A percentile compares a stretch with the other conserved stretches of the same genome.
phyloP scores from a whole-genome alignment of 495 filamentous ascomycete genomes.

The Aspergillus sclerotiicarbonarius region DNA sequence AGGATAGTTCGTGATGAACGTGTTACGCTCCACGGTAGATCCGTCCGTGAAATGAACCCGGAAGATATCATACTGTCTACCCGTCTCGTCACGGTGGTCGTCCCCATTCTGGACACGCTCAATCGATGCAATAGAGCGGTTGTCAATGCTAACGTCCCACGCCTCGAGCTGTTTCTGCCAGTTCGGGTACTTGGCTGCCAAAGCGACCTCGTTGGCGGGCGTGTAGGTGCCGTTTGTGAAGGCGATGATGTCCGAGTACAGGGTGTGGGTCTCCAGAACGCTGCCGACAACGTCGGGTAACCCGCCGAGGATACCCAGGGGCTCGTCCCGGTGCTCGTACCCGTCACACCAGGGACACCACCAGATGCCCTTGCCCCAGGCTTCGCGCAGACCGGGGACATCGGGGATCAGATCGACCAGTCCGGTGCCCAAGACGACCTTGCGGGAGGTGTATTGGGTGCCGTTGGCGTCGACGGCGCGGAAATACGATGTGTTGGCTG shows the following conservation, averaged over 20 bases:
- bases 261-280: constrained; percentile 49
- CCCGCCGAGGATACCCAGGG: constrained; percentile 50
- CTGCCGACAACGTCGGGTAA: constrained; percentile 41
- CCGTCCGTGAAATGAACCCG: constrained; percentile 52
- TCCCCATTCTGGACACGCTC: constrained; percentile 45
- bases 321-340: constrained; percentile 55
- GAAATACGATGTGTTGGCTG: constrained; percentile 41
- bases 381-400: constrained; percentile 49
- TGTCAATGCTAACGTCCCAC: constrained; percentile 52
- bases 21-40: constrained; percentile 38
- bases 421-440: constrained; percentile 56
- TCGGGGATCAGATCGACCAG: constrained; percentile 51
- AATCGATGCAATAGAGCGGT: constrained; percentile 50
- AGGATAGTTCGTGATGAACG: constrained; percentile 50
- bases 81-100: constrained; percentile 34
- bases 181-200: constrained; percentile 36
- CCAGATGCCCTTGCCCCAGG: constrained; percentile 57
- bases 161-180: constrained; percentile 47
- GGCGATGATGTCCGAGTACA: constrained; percentile 41
- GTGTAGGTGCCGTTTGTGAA: constrained; percentile 58
- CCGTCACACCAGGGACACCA: constrained; percentile 66
- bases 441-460: constrained; percentile 42
- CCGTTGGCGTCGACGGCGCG: constrained; percentile 34
- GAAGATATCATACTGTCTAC: constrained; percentile 49
- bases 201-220: constrained; percentile 31